Conservation (phyloP, 2,329 filamentous ascomycete species). For the Coniella vitis region DNA sequence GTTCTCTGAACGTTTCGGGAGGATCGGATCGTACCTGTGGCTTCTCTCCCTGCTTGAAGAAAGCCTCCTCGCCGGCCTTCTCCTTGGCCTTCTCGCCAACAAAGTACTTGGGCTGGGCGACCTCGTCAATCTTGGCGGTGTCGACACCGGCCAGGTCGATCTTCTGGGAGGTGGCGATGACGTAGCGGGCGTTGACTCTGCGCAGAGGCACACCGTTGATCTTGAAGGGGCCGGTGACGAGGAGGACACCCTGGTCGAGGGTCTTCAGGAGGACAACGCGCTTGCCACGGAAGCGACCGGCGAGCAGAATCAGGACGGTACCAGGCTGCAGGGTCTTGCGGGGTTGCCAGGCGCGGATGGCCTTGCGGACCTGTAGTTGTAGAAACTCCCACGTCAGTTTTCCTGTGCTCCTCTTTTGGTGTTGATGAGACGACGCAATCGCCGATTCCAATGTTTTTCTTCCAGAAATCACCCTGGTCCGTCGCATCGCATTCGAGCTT, state of each 20-base stretch:
- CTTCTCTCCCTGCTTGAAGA: constrained; percentile 99
- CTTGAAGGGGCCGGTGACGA: constrained; percentile 99
- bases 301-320: constrained; percentile 96
- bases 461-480: too few relatives aligned
- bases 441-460: too few relatives aligned
- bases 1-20: neutral
- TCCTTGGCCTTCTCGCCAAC: constrained; percentile 89
- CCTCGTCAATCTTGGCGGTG: constrained; percentile 78
- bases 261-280: constrained; percentile 98
- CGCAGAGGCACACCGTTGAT: constrained; percentile 98
- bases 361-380: constrained; percentile 76
- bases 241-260: constrained; percentile 94
- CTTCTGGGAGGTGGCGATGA: constrained; percentile 83
- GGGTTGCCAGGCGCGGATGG: constrained; percentile 78
- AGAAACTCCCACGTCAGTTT: constrained; percentile 23
- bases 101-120: constrained; percentile 82
- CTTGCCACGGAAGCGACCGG: constrained; percentile 99
- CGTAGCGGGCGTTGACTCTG: constrained; percentile 88
- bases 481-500: neutral
- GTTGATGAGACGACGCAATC: neutral
- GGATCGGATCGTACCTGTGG: constrained; percentile 47
- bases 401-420: neutral
- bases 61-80: constrained; percentile 95
- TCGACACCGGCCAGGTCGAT: constrained; percentile 82
- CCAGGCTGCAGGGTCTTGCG: constrained; percentile 88